A percentile compares a stretch with the other conserved stretches of the same genome.
Conservation (phyloP, 306 rosid species). For the Macrotyloma uniflorum region DNA sequence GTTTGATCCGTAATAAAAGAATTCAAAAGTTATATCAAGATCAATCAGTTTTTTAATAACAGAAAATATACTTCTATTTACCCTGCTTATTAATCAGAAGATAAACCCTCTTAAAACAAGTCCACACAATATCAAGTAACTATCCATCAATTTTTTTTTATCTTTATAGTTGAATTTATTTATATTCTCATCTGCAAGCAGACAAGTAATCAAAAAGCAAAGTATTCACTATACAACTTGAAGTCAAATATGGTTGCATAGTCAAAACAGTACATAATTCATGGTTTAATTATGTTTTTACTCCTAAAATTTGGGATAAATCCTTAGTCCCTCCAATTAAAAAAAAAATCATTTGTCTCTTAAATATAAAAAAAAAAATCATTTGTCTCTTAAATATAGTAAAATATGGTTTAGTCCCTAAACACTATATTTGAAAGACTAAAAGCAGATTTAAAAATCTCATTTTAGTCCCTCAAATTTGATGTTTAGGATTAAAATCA, state of each 20-base stretch:
- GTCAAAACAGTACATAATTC: not conserved
- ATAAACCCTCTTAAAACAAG: not conserved
- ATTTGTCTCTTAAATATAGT: too few species aligned
- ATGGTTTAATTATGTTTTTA: too few species aligned
- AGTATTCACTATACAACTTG: not conserved
- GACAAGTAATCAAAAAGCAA: not conserved
- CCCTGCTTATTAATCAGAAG: not conserved
- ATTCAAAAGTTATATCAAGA: not conserved
- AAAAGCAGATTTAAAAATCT: too few species aligned
- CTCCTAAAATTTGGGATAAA: too few species aligned
- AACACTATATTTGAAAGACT: too few species aligned
- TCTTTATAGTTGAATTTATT: not conserved
- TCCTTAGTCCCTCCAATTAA: too few species aligned
- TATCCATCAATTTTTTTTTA: not conserved
- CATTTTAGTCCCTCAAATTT: too few species aligned
- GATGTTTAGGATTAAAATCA: too few species aligned
- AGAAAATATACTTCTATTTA: not conserved
- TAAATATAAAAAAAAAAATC: too few species aligned
- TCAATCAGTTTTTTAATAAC: not conserved
- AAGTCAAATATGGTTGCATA: not conserved
- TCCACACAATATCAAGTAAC: not conserved
- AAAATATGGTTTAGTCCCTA: too few species aligned
- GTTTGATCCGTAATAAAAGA: not conserved
- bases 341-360: too few species aligned
- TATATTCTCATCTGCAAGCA: constrained; percentile 1